phyloP scores from a whole-genome alignment of 805 yeast genomes.

The Ogataea haglerorum region DNA sequence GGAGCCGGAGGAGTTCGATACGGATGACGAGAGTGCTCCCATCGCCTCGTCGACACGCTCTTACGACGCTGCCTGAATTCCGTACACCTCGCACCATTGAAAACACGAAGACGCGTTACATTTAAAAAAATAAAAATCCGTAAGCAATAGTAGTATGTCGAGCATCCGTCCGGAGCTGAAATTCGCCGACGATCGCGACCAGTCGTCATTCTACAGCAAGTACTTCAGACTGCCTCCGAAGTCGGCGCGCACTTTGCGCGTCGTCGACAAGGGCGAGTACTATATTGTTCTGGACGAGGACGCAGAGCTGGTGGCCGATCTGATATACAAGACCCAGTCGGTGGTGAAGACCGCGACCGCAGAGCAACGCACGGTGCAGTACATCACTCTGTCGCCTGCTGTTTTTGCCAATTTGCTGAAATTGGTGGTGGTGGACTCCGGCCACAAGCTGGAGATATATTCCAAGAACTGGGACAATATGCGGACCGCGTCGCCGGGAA shows the following conservation, averaged over 20 bases:
- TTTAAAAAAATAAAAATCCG: slow-evolving; percentile 1
- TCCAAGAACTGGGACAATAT: slow-evolving; percentile 57
- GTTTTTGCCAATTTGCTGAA: slow-evolving; percentile 65
- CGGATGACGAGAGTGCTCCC: slow-evolving; percentile 18
- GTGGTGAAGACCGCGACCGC: slow-evolving; percentile 56
- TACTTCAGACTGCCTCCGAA: slow-evolving; percentile 48
- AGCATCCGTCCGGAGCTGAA: slow-evolving; percentile 51
- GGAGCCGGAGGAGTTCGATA: slow-evolving; percentile 25
- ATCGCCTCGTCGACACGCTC: slow-evolving; percentile 9
- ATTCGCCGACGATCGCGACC: slow-evolving; percentile 51
- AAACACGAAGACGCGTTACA: slow-evolving; percentile 6
- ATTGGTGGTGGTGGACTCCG: slow-evolving; percentile 64
- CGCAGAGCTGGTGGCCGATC: slow-evolving; percentile 79
- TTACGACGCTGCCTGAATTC: slow-evolving; percentile 8
- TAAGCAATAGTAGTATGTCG: slow-evolving; percentile 18
- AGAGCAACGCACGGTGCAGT: slow-evolving; percentile 43
- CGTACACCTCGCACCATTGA: slow-evolving; percentile 1
- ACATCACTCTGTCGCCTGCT: slow-evolving; percentile 75
- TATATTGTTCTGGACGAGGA: slow-evolving; percentile 72
- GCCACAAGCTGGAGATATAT: slow-evolving; percentile 78
- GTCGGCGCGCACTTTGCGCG: slow-evolving; percentile 52
- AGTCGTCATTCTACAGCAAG: slow-evolving; percentile 43
- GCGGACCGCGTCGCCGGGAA: slow-evolving; percentile 84
- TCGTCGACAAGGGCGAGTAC: slow-evolving; percentile 81
- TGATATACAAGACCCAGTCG: slow-evolving; percentile 77